These are phyloP conservation scores for Phytophthora syringae DNA, from an alignment of 352 stramenopile genomes.

Conservation along the genomic window DNA sequence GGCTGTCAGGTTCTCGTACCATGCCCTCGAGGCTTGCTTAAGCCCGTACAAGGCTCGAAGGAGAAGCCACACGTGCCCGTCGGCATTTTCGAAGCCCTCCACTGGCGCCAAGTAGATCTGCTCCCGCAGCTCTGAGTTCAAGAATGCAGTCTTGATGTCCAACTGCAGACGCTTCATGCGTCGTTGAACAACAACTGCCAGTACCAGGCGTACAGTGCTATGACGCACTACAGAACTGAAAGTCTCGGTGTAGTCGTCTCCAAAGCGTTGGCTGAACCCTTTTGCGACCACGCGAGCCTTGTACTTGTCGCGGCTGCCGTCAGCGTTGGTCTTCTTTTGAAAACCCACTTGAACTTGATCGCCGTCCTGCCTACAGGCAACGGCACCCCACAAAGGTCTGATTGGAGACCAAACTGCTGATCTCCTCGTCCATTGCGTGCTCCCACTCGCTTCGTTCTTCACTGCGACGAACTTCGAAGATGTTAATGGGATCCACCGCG, in stretches of 20 bases:
- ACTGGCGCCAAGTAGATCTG: conserved; percentile 19
- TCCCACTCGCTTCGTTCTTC: conserved; percentile 1
- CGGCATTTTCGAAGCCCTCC: neutral
- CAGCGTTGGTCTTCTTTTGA: conserved; percentile 7
- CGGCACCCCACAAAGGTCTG: neutral
- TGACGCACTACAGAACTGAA: conserved; percentile 30
- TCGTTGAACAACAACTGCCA: neutral
- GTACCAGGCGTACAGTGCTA: neutral
- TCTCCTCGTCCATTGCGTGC: neutral
- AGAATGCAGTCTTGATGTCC: conserved; percentile 25
- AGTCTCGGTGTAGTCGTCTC: conserved; percentile 45
- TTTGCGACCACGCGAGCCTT: conserved; percentile 40
- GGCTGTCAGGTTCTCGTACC: conserved; percentile 27
- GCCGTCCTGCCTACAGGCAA: neutral
- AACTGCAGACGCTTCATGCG: conserved; percentile 20
- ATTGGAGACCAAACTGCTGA: neutral
- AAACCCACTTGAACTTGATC: conserved; percentile 7
- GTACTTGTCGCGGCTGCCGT: conserved; percentile 38
- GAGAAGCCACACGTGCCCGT: conserved; percentile 27
- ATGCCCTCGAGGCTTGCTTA: conserved; percentile 32
- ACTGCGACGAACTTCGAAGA: neutral
- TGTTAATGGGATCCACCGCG: neutral
- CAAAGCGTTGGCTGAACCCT: conserved; percentile 26
- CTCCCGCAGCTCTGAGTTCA: conserved; percentile 14
- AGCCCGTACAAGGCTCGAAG: conserved; percentile 35